Percentiles rank a stretch among this genome's conserved stretches.
These are phyloP conservation scores for Colletotrichum sp. DNA, from an alignment of 2,329 filamentous ascomycete genomes.

Conservation along the genomic window DNA sequence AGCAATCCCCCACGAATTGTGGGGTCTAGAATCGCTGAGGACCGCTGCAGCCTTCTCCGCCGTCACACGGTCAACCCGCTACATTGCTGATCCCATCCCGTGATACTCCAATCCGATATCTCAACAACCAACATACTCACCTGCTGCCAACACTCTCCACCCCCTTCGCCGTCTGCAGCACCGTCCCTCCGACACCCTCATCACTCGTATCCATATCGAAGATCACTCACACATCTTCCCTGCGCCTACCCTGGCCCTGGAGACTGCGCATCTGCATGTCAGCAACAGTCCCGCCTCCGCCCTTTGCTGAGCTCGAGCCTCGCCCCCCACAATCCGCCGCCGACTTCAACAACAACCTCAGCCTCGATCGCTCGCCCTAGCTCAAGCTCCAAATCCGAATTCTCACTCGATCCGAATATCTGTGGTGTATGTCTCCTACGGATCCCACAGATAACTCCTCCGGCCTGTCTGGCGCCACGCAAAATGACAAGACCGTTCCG, in stretches of 20 bases:
- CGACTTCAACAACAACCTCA: neutral
- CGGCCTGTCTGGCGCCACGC: slow-evolving; percentile 10
- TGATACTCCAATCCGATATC: neutral
- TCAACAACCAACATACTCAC: neutral
- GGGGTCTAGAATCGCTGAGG: neutral
- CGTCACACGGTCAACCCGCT: slow-evolving; percentile 15
- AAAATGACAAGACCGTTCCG: slow-evolving; percentile 13
- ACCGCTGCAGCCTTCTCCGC: slow-evolving; percentile 9
- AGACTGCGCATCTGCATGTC: neutral
- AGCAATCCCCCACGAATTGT: slow-evolving; percentile 8
- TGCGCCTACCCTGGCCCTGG: neutral
- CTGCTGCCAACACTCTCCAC: neutral
- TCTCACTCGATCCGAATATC: neutral
- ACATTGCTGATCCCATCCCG: slow-evolving; percentile 9
- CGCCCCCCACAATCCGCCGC: neutral
- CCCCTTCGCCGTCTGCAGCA: neutral
- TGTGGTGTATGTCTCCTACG: slow-evolving; percentile 24
- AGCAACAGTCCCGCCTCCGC: slow-evolving; percentile 8
- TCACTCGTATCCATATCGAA: neutral
- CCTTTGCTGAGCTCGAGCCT: slow-evolving; percentile 14
- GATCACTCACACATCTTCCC: neutral
- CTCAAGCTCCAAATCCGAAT: neutral
- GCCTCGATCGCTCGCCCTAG: neutral
- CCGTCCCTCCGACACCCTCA: neutral
- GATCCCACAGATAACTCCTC: slow-evolving; percentile 4